Evolutionary conservation across 768 basidiomycete species (phyloP).

Genomic region (Termitomyces sp.): DNA sequence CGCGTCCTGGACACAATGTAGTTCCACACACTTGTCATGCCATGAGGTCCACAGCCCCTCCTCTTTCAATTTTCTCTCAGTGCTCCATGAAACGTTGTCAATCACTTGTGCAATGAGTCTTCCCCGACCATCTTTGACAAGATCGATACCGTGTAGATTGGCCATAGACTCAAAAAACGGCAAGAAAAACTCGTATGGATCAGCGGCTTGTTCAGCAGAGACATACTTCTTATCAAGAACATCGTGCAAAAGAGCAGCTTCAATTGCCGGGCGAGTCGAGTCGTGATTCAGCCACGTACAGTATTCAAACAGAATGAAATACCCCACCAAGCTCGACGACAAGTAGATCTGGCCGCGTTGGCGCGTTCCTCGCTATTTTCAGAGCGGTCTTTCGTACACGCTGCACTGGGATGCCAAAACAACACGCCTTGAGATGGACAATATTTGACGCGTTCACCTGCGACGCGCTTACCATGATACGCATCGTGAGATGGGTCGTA

Average conservation of each 20-base stretch:
- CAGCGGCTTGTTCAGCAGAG: slow-evolving; percentile 47
- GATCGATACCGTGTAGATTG: slow-evolving; percentile 42
- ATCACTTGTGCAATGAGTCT: slow-evolving; percentile 55
- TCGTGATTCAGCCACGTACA: neutral
- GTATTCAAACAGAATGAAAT: neutral
- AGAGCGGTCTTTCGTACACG: slow-evolving; percentile 81
- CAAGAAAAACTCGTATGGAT: slow-evolving; percentile 64
- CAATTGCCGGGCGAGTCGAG: no score
- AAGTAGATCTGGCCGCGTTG: slow-evolving; percentile 60
- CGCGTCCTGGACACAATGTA: slow-evolving; percentile 81
- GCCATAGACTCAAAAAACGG: slow-evolving; percentile 57
- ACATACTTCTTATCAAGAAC: slow-evolving; percentile 86
- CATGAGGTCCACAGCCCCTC: slow-evolving; percentile 55
- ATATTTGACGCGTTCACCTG: neutral
- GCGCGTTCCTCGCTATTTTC: slow-evolving; percentile 51
- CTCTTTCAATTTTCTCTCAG: slow-evolving; percentile 66
- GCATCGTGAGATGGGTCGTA: slow-evolving; percentile 83
- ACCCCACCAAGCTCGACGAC: slow-evolving; percentile 62
- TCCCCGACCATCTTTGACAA: slow-evolving; percentile 60
- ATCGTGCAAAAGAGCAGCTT: slow-evolving; percentile 86
- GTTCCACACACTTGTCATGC: slow-evolving; percentile 69
- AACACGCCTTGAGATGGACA: slow-evolving; percentile 3
- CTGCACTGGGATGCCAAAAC: slow-evolving; percentile 48
- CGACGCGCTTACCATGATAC: slow-evolving; percentile 59
- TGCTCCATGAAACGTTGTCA: slow-evolving; percentile 83